phyloP scores from a whole-genome alignment of 495 filamentous ascomycete genomes.

The Penicillium silybi region DNA sequence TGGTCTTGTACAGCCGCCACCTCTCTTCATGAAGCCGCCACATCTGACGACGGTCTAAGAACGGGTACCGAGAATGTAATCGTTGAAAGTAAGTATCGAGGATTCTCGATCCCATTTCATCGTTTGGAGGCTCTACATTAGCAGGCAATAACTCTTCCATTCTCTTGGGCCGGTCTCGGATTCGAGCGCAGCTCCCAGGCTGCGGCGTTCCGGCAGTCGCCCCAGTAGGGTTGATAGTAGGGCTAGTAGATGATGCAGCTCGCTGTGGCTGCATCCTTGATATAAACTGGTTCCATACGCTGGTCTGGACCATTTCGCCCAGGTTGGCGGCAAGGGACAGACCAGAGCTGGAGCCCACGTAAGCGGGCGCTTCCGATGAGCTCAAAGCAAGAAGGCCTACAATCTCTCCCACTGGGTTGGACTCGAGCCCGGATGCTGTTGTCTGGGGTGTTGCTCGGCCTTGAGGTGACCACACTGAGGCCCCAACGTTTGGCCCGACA shows the following conservation, averaged over 20 bases:
- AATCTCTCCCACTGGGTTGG: constrained; percentile 47
- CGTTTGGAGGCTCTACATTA: constrained; percentile 45
- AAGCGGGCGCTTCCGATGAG: constrained; percentile 45
- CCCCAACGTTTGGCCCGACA: constrained; percentile 15
- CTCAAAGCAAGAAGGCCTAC: constrained; percentile 50
- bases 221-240: constrained; percentile 1
- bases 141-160: constrained; percentile 19
- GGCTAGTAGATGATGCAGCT: not conserved
- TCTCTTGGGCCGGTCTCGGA: constrained; percentile 23
- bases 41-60: constrained; percentile 44
- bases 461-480: constrained; percentile 24
- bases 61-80: constrained; percentile 48
- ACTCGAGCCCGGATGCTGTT: constrained; percentile 26
- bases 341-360: constrained; percentile 52
- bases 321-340: constrained; percentile 46
- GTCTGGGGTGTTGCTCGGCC: constrained; percentile 21
- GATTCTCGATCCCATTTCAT: constrained; percentile 45
- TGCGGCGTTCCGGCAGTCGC: constrained; percentile 4
- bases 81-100: constrained; percentile 44
- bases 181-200: constrained; percentile 3
- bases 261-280: constrained; percentile 30
- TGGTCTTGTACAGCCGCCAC: constrained; percentile 38
- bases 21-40: constrained; percentile 44
- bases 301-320: constrained; percentile 52
- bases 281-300: constrained; percentile 50